phyloP scores from a whole-genome alignment of 2,329 filamentous ascomycete genomes.

The Trichoderma simmonsii region DNA sequence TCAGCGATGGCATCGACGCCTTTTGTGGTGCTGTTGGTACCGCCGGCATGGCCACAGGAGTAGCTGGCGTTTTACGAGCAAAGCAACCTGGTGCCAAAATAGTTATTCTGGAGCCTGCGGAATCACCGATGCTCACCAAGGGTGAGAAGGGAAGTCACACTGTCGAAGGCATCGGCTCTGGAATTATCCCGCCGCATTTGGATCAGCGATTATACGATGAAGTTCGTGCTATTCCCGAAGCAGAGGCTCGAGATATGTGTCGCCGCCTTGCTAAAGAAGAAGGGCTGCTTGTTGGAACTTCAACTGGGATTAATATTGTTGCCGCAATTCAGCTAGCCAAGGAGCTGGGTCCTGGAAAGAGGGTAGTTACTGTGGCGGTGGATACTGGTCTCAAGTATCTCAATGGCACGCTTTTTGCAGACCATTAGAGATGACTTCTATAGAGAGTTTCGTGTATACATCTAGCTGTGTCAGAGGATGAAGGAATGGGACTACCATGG shows the following conservation, averaged over 20 bases:
- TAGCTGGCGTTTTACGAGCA: neutral
- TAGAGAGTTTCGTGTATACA: neutral
- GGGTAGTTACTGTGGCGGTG: neutral
- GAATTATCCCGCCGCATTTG: neutral
- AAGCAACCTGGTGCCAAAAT: neutral
- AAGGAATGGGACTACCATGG: no score
- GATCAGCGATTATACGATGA: neutral
- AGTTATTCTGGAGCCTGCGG: neutral
- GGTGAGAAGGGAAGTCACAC: neutral
- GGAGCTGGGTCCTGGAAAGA: neutral
- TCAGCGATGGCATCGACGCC: conserved; percentile 16
- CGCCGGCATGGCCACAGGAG: conserved; percentile 19
- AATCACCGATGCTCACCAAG: neutral
- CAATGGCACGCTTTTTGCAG: neutral
- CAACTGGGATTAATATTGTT: neutral
- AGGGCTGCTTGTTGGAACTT: neutral
- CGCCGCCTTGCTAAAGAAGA: neutral
- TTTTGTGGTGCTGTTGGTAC: conserved; percentile 21
- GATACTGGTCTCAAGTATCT: conserved; percentile 9
- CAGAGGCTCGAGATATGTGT: neutral
- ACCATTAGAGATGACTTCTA: neutral
- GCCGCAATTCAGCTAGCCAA: neutral
- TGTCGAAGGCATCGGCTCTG: neutral
- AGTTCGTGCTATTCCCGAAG: neutral
- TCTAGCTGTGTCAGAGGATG: neutral